Evolutionary conservation across 2,329 filamentous ascomycete genomes (phyloP), one percentile per base, ranked within the genome.

Genomic region (Remersonia thermophila): DNA sequence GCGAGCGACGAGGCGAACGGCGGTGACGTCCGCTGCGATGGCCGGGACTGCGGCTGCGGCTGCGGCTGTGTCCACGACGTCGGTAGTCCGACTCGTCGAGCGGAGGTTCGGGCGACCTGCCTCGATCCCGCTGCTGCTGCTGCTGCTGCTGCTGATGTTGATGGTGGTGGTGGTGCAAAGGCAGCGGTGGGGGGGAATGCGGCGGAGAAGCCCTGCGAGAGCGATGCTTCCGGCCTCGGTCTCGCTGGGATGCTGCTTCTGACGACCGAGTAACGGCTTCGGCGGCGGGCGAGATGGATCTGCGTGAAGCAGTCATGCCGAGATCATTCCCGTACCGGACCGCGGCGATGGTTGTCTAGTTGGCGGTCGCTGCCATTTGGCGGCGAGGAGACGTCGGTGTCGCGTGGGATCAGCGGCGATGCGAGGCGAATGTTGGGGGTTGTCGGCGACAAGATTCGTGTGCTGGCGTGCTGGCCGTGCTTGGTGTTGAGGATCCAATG

Each of bases 331-430:
- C 54, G 47, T 55, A n/a, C 50, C 51, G 52, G 53, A 47, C 58
- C 54, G 52, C 51, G 51, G 49, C 47, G 53, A 37, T 57, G 53
- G 49, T 53, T 35, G 27, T 43, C 50, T 46, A 47, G 51, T 47
- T 49, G 47, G 43, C 42, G 52, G 50, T 48, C 55, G 43, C 51
- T 51, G 55, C 62, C 58, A 54, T 60, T 54, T 56, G 57, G 57
- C 57, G 39, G 41, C 39, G 58, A 62, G 50, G 52, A 55, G 56
- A 49, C 49, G 47, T 47, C 41, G 46, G 46, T 42, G 27, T 29
- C 14, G 27, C 14, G 20, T 23, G 20, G 20, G 9, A 23, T 23
- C 20, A 23, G 20, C 20, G 20, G 5, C 20, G 20, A 23, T 23
- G 20, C 40, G 44, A 36, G 47, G 46, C 42, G 32, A 23, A 9